These are phyloP conservation scores for Plantago lanceolata DNA, from an alignment of 305 asterid genomes.

Conservation along the genomic window DNA sequence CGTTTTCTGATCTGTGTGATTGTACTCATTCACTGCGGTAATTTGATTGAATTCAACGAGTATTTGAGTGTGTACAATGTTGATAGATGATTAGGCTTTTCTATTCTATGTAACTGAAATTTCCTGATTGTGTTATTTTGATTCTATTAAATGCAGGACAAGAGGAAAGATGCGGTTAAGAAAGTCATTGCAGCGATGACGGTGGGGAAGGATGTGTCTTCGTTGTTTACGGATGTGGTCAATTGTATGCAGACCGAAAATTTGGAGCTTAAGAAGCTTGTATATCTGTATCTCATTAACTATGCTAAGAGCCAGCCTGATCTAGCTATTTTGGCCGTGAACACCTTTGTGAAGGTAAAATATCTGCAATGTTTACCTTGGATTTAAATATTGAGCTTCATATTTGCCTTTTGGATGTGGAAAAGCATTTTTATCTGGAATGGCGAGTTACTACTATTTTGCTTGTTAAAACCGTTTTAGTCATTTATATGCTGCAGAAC, in stretches of 20 bases:
- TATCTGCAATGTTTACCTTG: not conserved
- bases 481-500: too few species aligned
- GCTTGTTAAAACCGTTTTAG: too few species aligned
- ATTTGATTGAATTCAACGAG: not conserved
- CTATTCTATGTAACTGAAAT: too few species aligned
- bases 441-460: too few species aligned
- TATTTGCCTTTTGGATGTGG: not conserved
- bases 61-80: not conserved
- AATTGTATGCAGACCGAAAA: conserved; percentile 97
- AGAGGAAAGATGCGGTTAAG: conserved; percentile 97
- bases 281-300: conserved; percentile 87
- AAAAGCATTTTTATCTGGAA: too few species aligned
- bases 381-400: not conserved
- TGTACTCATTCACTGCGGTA: not conserved
- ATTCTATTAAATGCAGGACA: conserved; percentile 52
- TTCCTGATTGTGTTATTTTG: not conserved
- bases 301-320: conserved; percentile 98
- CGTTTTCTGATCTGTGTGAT: conserved; percentile 26
- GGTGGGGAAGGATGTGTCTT: conserved; percentile 94
- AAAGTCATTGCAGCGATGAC: conserved; percentile 99
- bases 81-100: too few species aligned
- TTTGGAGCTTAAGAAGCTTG: conserved; percentile 95
- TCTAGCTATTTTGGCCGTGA: conserved; percentile 94
- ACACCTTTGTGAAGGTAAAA: conserved; percentile 89
- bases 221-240: conserved; percentile 93